Conservation (phyloP, 768 basidiomycete species). For the Coprinopsis marcescibilis region DNA sequence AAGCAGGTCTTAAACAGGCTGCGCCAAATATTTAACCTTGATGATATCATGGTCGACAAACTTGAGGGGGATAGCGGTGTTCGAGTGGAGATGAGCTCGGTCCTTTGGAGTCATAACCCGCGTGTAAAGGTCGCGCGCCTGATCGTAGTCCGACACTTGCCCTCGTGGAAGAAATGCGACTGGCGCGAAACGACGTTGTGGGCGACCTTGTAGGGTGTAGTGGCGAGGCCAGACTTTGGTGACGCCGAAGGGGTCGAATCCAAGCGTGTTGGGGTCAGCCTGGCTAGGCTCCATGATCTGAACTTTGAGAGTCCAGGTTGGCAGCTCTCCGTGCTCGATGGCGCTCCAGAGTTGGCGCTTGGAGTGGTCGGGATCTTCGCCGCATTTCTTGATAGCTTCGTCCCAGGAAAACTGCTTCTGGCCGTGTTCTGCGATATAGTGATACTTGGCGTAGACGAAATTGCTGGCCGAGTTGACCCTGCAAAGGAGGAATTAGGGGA, state of each 20-base stretch:
- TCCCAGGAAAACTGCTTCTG: constrained; percentile 12
- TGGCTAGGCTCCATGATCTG: constrained; percentile 6
- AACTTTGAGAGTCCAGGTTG: constrained; percentile 12
- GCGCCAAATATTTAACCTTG: background rate
- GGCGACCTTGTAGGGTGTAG: constrained; percentile 4
- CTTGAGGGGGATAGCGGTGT: constrained; percentile 5
- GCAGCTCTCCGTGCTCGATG: constrained; percentile 10
- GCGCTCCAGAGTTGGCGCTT: constrained; percentile 10
- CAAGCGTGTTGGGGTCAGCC: background rate
- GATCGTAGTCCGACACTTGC: constrained; percentile 8
- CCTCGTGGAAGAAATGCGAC: constrained; percentile 9
- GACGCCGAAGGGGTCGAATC: constrained; percentile 12
- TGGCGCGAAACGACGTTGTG: constrained; percentile 11
- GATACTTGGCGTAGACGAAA: constrained; percentile 12
- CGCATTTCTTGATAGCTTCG: constrained; percentile 9
- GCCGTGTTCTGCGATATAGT: constrained; percentile 7
- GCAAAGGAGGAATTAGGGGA: background rate
- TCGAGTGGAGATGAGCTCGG: constrained; percentile 6
- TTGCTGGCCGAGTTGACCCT: constrained; percentile 8
- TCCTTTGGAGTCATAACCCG: constrained; percentile 10
- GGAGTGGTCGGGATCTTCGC: constrained; percentile 10
- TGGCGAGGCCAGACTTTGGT: constrained; percentile 12
- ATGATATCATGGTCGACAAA: background rate
- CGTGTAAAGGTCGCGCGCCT: constrained; percentile 10
- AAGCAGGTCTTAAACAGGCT: background rate